These are phyloP conservation scores for Eucalyptus camaldulensis DNA, from an alignment of 345 rosid genomes.

Conservation along the genomic window DNA sequence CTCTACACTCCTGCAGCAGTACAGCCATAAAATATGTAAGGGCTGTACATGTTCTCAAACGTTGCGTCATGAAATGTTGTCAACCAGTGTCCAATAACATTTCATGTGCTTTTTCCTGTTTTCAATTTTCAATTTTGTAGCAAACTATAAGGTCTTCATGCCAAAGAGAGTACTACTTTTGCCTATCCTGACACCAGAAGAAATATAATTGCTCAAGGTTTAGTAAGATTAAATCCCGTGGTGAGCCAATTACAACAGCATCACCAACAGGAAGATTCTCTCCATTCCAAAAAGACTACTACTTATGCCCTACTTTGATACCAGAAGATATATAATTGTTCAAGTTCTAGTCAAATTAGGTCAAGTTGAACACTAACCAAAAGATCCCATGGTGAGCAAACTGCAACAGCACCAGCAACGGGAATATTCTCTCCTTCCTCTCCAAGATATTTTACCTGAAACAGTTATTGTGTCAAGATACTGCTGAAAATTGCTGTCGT, in stretches of 20 bases:
- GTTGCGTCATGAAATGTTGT: background rate
- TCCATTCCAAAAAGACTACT: background rate
- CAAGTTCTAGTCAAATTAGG: background rate
- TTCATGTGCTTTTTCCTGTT: background rate
- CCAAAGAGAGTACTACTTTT: background rate
- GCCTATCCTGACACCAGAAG: background rate
- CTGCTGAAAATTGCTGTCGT: background rate
- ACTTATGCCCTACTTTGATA: background rate
- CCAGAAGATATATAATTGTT: background rate
- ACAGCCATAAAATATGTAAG: background rate
- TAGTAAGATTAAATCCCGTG: background rate
- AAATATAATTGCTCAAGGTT: background rate
- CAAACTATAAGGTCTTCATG: background rate
- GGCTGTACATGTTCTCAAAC: background rate
- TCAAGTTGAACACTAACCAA: slow-evolving; percentile 40
- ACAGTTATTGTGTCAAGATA: background rate
- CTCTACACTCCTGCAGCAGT: background rate
- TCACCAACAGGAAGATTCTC: background rate
- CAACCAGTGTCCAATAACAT: background rate
- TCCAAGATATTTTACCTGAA: slow-evolving; percentile 92
- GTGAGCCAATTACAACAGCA: background rate
- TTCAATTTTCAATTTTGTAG: background rate
- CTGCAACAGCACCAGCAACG: slow-evolving; percentile 68
- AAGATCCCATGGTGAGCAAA: slow-evolving; percentile 93
- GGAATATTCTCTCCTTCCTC: slow-evolving; percentile 71